Percentiles rank a stretch among this genome's conserved stretches.
phyloP scores from a whole-genome alignment of 352 stramenopile genomes.

The Globisporangium splendens region DNA sequence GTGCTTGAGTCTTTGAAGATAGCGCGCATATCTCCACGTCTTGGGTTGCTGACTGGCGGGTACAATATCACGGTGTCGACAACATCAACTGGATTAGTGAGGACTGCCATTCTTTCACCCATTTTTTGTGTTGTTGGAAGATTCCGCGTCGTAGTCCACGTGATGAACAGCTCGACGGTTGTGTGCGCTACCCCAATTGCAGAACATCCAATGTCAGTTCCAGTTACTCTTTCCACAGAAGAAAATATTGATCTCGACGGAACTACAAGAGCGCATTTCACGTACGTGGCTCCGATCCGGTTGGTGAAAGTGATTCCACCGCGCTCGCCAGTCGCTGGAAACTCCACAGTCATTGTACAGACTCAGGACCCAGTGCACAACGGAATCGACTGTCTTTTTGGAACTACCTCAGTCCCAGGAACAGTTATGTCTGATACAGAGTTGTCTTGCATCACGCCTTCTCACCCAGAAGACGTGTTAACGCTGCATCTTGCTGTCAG shows the following conservation, averaged over 20 bases:
- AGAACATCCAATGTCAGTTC: constrained; percentile 20
- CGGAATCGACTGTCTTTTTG: constrained; percentile 39
- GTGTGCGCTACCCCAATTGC: constrained; percentile 22
- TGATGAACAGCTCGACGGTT: constrained; percentile 22
- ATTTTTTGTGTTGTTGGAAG: constrained; percentile 32
- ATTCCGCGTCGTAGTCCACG: constrained; percentile 12
- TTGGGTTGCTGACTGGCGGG: constrained; percentile 11
- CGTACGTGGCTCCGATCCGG: constrained; percentile 13
- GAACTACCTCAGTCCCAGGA: constrained; percentile 17
- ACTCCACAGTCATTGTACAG: constrained; percentile 14
- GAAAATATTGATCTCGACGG: neutral
- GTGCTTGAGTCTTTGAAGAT: constrained; percentile 5
- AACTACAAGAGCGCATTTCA: constrained; percentile 8
- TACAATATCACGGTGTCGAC: constrained; percentile 5
- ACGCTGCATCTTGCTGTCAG: constrained; percentile 26
- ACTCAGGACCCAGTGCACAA: constrained; percentile 13
- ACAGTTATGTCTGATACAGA: constrained; percentile 11
- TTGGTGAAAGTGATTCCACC: constrained; percentile 4
- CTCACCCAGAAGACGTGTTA: constrained; percentile 12
- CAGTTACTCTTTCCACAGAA: constrained; percentile 14
- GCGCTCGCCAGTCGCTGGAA: constrained; percentile 5
- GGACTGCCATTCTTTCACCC: neutral
- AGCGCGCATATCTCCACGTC: constrained; percentile 3
- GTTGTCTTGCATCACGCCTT: constrained; percentile 31
- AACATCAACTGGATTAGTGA: constrained; percentile 1